Base-by-base conservation (phyloP, 2,329 filamentous ascomycete species). In the Cladorrhinum sp. region DNA sequence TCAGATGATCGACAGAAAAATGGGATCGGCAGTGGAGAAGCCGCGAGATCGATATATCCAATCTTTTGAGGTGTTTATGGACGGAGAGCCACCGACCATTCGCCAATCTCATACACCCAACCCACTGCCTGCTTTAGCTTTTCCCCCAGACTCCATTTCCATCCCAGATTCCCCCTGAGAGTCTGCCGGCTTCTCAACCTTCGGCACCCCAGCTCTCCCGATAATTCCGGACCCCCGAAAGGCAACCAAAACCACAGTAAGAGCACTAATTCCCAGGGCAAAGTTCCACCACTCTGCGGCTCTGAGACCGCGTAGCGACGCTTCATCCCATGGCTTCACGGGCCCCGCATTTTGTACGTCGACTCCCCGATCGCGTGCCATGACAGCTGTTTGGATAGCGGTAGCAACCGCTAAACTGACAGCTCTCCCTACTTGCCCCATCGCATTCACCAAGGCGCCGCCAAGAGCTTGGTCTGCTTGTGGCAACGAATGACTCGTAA, bases 381-480 rank as follows among this genome's bases (percentile, higher is more conserved):
- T 82, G 21, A 88, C 81, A 0, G 84, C 81, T 0, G 85, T 85
- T 70, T 90, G 86, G 1, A 89, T 75, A 0, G 86, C 85, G 0
- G 87, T 89, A 2, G 81, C 83, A 30, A 90, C 77, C 0, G 87
- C 87, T 1, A 90, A 75, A 1, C 85, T 82, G n/a, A 90, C 80
- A 0, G 87, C 82, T 6, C 87, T 77, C 0, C 87, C 87, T 30
- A 90, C 76, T 68, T 89, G 86, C 0, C 84, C 84, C 12, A 86
- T 81, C 0, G 86, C 81, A 62, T 89, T 89, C 69, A 90, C 84
- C 8, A 90, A 79, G 0, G 86, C 88, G 0, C 87, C 88, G 0
- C 87, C 87, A 0, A 90, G 72, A 1, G 86, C 85, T 68, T 90
- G 87, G 63, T 91, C 86, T 55, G 85, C 82, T 0, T 77, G 75